Base-by-base conservation (phyloP, 345 rosid genomes). In the Erysimum cheiranthoides region DNA sequence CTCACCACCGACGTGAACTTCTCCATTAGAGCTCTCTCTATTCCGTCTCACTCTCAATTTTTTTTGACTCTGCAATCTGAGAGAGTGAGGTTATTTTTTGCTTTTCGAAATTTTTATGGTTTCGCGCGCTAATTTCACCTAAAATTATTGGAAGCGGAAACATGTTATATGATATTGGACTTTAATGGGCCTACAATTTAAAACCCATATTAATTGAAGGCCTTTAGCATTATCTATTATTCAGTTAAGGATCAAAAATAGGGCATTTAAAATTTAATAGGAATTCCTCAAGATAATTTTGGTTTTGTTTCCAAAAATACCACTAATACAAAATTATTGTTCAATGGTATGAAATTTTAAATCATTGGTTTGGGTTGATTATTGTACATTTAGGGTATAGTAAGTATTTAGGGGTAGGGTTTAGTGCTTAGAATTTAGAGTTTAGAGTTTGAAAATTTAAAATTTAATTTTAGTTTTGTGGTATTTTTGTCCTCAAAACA, bases 121-220 rank as follows among this genome's bases (percentile, higher is more conserved):
- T 75, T 67, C 45, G 73, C 74, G 74, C 74, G 60, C 51, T 66
- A 7, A n/a, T 46, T 74, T 10, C 38, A 6, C 39, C 10, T 53
- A 25, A 64, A 34, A 13, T 13, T 73, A 28, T 28, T 1, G 17
- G 14, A 16, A 27, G 61, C 60, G 61, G 50, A 25, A 49, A 61
- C 40, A 21, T 8, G 13, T 34, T 56, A 1, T 56, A 2, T 45
- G 31, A 46, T 54, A 16, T 11, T 34, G 46, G 71, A 57, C 46
- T 10, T 40, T 40, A 66, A 25, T 57, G 43, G 73, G 78, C 60
- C 73, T 66, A 4, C 16, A 2, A 3, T 18, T 21, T 21, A 25
- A 43, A 4, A 7, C 46, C 54, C 7, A 61, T 10, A 71, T 8
- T 21, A 8, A 38, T 32, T 1, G 12, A 39, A 39, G 46, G 46